Evolutionary conservation across 371 early-diverging fungal species (phyloP).

Genomic region (Nematocida sp.): DNA sequence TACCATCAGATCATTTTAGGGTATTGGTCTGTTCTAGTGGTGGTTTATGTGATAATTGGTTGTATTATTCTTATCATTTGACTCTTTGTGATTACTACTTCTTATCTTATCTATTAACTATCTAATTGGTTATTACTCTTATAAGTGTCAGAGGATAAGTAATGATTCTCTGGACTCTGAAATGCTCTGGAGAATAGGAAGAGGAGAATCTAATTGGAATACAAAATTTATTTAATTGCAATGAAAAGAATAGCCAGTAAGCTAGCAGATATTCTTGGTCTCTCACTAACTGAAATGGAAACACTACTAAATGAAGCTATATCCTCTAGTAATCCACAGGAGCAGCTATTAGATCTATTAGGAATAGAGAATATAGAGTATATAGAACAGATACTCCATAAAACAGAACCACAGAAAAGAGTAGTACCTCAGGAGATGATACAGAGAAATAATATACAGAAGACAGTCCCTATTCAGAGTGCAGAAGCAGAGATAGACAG

Average conservation of each 20-base stretch:
- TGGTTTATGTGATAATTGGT: too few relatives aligned
- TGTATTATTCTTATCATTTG: not conserved
- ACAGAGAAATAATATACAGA: not conserved
- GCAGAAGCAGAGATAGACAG: slow-evolving; percentile 26
- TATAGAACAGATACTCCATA: slow-evolving; percentile 34
- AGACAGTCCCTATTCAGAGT: not conserved
- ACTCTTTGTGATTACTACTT: not conserved
- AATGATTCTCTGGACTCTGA: too few relatives aligned
- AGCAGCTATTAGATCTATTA: slow-evolving; percentile 58
- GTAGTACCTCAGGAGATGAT: not conserved
- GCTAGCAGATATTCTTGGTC: slow-evolving; percentile 32
- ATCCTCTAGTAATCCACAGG: slow-evolving; percentile 36
- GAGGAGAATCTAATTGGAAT: too few relatives aligned
- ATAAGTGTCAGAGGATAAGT: too few relatives aligned
- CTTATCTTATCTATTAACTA: too few relatives aligned
- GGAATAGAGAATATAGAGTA: slow-evolving; percentile 58
- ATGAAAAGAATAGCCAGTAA: slow-evolving; percentile 46
- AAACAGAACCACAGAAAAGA: slow-evolving; percentile 19
- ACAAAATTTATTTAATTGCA: slow-evolving; percentile 9
- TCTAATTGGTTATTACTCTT: too few relatives aligned
- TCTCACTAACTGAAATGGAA: slow-evolving; percentile 43
- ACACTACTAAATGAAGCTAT: slow-evolving; percentile 48
- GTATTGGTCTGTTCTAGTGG: too few relatives aligned
- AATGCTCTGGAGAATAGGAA: too few relatives aligned
- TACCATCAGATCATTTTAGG: too few relatives aligned